Evolutionary conservation across 2,329 filamentous ascomycete genomes (phyloP).

Genomic region (Lachnellula suecica): DNA sequence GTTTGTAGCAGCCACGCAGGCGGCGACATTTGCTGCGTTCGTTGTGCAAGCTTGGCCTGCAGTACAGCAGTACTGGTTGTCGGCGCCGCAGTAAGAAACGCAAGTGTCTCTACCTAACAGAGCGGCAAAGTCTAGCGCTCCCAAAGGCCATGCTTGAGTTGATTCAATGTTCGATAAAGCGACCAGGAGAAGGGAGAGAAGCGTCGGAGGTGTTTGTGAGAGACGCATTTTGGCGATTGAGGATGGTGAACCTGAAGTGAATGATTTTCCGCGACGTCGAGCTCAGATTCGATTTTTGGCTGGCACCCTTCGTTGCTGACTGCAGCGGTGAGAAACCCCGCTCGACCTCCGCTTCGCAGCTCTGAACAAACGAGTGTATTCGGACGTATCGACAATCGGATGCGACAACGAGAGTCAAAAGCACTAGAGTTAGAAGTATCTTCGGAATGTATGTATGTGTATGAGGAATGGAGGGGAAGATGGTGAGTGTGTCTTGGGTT

Average conservation of each 20-base stretch:
- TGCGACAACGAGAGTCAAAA: constrained; percentile 9
- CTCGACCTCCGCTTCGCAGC: constrained; percentile 3
- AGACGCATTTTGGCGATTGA: constrained; percentile 36
- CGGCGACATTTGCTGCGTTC: constrained; percentile 44
- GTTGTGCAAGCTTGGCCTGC: constrained; percentile 52
- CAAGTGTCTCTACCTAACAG: constrained; percentile 35
- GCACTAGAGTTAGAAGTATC: constrained; percentile 11
- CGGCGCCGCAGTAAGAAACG: constrained; percentile 51
- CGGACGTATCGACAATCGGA: not conserved
- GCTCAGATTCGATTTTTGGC: not conserved
- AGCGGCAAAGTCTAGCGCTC: constrained; percentile 5
- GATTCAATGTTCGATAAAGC: constrained; percentile 38
- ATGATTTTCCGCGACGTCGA: not conserved
- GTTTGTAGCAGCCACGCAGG: constrained; percentile 43
- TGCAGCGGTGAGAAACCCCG: constrained; percentile 16
- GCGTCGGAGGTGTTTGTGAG: constrained; percentile 27
- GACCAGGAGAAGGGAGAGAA: constrained; percentile 36
- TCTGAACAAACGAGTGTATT: constrained; percentile 19
- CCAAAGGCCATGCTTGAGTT: constrained; percentile 43
- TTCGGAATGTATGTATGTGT: constrained; percentile 10
- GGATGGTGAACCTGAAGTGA: constrained; percentile 9
- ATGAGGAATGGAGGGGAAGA: constrained; percentile 19
- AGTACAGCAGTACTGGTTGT: constrained; percentile 56
- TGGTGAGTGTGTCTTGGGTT: constrained; percentile 1
- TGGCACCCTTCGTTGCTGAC: not conserved